Base-by-base conservation (phyloP, 768 basidiomycete genomes). In the Coprinellus micaceus region DNA sequence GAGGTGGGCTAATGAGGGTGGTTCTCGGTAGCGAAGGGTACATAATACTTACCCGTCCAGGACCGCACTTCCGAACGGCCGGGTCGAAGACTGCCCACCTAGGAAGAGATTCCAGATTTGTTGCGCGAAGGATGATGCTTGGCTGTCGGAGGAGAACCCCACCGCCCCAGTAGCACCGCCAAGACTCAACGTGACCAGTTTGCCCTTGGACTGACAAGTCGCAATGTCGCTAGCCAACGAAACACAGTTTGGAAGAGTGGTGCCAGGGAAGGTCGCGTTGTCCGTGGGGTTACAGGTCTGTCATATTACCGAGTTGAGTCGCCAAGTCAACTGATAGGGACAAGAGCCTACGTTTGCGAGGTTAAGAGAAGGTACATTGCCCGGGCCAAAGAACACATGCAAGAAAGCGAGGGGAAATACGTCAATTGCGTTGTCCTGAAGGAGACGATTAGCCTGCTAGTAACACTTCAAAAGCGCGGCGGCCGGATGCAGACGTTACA, bases 61-160 rank as follows among this genome's bases (percentile, higher is more conserved):
- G 49, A 89, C 77, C 2, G 87, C 89, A 57, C 61, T 68, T 24
- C 89, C 89, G 61, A 91, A 91, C 0, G 88, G 89, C 57, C 88
- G 78, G 15, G 81, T 86, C 25, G 75, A 72, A 13, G 77, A 78
- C 40, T 61, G 69, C 15, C 76, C 77, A 19, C 87, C 88, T 26
- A 90, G 71, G 68, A 89, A 89, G 48, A 86, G 57, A 64, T 87
- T 74, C 89, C 89, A 90, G 51, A 91, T 82, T 0, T 82, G 83
- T 52, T 84, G 74, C 0, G 83, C 88, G 65, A 87, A 89, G 3
- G 74, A 66, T 12, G 69, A 63, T 2, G 82, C 88, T 61, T 87
- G 80, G 2, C 73, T 67, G 55, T 83, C 84, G 45, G 78, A 82
- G 40, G 74, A 64, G 64, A 89, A 89, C 5, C 80, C 80, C 19